Percentiles rank a stretch among this genome's conserved stretches.
These are phyloP conservation scores for Hirsutella rhossiliensis DNA, from an alignment of 2,329 filamentous ascomycete genomes.

Conservation along the genomic window DNA sequence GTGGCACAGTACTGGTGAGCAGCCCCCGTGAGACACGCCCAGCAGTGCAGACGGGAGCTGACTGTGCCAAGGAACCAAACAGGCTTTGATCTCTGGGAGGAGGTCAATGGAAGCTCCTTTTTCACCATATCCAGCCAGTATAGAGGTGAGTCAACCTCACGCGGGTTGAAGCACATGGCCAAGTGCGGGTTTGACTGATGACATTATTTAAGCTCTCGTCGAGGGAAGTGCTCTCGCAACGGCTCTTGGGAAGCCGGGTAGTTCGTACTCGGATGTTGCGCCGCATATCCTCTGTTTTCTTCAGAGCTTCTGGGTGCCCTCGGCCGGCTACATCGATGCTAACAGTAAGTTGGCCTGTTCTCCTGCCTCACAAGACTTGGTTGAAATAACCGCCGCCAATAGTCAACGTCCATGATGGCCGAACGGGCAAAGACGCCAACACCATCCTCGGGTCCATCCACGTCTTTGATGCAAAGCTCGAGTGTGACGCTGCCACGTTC, in stretches of 20 bases:
- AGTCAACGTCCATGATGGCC: slow-evolving; percentile 46
- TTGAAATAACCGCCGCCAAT: neutral
- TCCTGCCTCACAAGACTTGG: neutral
- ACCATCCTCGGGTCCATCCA: slow-evolving; percentile 55
- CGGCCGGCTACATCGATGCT: slow-evolving; percentile 49
- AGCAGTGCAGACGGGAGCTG: neutral
- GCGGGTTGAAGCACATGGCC: neutral
- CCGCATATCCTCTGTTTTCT: slow-evolving; percentile 63
- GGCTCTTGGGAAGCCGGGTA: slow-evolving; percentile 48
- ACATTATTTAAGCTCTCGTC: slow-evolving; percentile 32
- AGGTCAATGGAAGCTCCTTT: slow-evolving; percentile 64
- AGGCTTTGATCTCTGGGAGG: slow-evolving; percentile 75
- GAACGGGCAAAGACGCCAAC: slow-evolving; percentile 61
- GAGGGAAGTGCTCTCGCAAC: slow-evolving; percentile 56
- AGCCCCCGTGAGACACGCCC: neutral
- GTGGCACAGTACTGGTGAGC: slow-evolving; percentile 57
- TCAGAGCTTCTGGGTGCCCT: slow-evolving; percentile 58
- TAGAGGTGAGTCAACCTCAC: slow-evolving; percentile 32
- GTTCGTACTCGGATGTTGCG: slow-evolving; percentile 50
- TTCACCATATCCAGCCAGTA: slow-evolving; percentile 64
- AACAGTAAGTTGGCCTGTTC: slow-evolving; percentile 37
- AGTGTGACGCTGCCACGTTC: slow-evolving; percentile 60
- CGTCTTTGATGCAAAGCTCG: slow-evolving; percentile 54
- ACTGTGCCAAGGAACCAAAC: slow-evolving; percentile 32
- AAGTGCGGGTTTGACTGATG: neutral